phyloP scores from a whole-genome alignment of 2,329 filamentous ascomycete species.

The Claviceps pusilla region DNA sequence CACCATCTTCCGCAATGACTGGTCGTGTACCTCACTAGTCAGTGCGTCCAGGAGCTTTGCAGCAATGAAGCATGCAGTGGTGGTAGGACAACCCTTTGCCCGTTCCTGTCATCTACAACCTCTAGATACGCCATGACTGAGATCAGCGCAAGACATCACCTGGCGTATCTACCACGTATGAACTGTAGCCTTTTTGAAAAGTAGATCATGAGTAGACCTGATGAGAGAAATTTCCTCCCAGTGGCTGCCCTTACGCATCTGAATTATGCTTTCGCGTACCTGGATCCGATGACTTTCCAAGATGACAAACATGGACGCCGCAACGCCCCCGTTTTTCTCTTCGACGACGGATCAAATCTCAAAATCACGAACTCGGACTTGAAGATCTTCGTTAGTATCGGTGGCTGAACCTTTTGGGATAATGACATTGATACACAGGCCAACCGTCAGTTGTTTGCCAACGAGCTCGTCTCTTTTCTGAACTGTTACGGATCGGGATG shows the following conservation, averaged over 20 bases:
- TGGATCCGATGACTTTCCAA: constrained; percentile 10
- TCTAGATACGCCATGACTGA: not conserved
- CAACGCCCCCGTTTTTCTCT: not conserved
- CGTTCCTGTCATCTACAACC: no score
- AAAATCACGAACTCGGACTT: constrained; percentile 13
- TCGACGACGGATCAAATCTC: not conserved
- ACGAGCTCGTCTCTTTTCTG: constrained; percentile 24
- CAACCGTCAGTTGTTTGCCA: constrained; percentile 18
- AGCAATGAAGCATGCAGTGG: not conserved
- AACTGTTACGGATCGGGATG: constrained; percentile 19
- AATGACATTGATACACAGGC: constrained; percentile 8
- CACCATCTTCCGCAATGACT: not conserved
- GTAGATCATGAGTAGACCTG: not conserved
- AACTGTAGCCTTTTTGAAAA: not conserved
- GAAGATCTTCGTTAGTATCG: constrained; percentile 18
- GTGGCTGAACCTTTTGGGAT: constrained; percentile 22
- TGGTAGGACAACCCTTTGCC: not conserved
- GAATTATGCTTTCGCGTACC: constrained; percentile 12
- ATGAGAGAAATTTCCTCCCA: not conserved
- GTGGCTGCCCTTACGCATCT: constrained; percentile 9
- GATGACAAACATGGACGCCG: constrained; percentile 12
- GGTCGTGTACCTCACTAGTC: no score
- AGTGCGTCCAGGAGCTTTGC: not conserved
- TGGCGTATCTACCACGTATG: not conserved
- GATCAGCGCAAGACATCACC: not conserved